Percentiles rank a stretch among this genome's conserved stretches.
These are phyloP conservation scores for Crithidia mellificae DNA, from an alignment of 208 protist genomes.

Conservation along the genomic window DNA sequence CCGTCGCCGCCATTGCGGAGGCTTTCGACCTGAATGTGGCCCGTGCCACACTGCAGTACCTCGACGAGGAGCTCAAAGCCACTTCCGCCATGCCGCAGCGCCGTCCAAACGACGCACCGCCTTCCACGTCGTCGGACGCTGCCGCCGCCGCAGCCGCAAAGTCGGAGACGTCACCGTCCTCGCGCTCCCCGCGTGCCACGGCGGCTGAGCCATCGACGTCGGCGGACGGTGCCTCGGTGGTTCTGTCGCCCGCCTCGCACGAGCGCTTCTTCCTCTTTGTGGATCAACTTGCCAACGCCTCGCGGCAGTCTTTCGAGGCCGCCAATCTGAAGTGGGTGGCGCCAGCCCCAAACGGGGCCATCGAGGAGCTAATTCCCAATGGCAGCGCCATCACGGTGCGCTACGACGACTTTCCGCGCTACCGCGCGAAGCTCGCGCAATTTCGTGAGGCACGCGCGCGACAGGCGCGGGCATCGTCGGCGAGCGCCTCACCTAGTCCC, in stretches of 20 bases:
- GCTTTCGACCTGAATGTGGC: conserved; percentile 60
- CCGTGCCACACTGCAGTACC: conserved; percentile 44
- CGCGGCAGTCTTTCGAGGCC: conserved; percentile 48
- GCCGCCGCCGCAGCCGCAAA: background rate
- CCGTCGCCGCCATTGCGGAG: conserved; percentile 58
- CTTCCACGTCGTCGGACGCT: background rate
- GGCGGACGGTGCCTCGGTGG: background rate
- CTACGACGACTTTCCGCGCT: conserved; percentile 62
- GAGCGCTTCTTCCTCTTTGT: conserved; percentile 66
- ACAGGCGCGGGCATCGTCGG: conserved; percentile 1
- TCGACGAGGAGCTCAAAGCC: conserved; percentile 41
- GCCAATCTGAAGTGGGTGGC: conserved; percentile 67
- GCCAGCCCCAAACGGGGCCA: conserved; percentile 44
- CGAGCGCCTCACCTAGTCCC: background rate
- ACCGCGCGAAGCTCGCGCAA: conserved; percentile 42
- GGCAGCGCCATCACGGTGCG: conserved; percentile 45
- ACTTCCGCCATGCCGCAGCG: background rate
- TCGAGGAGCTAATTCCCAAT: conserved; percentile 72
- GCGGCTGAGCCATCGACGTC: background rate
- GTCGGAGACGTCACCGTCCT: background rate
- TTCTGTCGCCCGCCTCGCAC: conserved; percentile 37
- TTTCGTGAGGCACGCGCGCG: conserved; percentile 40
- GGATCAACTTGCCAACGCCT: conserved; percentile 45
- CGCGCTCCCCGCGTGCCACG: background rate
- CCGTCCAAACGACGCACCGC: background rate